These are phyloP conservation scores for Aspergillus eucalypticola DNA, from an alignment of 2,329 filamentous ascomycete species.

Conservation along the genomic window DNA sequence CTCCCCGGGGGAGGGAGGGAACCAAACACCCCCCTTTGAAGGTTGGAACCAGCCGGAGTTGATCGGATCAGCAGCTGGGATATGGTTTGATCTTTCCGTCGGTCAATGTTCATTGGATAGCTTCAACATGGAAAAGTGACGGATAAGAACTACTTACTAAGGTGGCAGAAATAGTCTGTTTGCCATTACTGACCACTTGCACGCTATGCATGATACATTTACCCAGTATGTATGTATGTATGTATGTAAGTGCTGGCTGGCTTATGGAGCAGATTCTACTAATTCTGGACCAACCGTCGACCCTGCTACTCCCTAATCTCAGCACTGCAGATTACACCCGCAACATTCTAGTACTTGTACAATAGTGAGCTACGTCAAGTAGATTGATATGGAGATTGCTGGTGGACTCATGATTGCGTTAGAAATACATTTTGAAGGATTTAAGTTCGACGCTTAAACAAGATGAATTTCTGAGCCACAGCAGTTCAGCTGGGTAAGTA, in stretches of 20 bases:
- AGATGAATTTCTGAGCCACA: neutral
- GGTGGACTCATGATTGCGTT: neutral
- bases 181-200: neutral
- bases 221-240: neutral
- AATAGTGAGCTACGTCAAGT: constrained; percentile 1
- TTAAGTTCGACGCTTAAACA: neutral
- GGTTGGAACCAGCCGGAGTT: neutral
- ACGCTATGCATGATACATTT: neutral
- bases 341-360: neutral
- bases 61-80: neutral
- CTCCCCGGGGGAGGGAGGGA: neutral
- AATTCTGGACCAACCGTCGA: neutral
- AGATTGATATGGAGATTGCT: neutral
- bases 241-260: neutral
- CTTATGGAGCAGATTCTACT: neutral
- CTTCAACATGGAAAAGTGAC: neutral
- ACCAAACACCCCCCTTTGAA: neutral
- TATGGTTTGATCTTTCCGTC: neutral
- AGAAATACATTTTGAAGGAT: neutral
- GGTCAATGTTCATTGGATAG: neutral
- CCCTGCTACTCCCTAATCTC: neutral
- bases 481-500: neutral
- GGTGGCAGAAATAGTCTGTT: neutral
- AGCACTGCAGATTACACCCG: neutral
- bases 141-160: neutral